A percentile compares a stretch with the other conserved stretches of the same genome.
These are phyloP conservation scores for Tylopilus balloui DNA, from an alignment of 768 basidiomycete genomes.

Conservation along the genomic window DNA sequence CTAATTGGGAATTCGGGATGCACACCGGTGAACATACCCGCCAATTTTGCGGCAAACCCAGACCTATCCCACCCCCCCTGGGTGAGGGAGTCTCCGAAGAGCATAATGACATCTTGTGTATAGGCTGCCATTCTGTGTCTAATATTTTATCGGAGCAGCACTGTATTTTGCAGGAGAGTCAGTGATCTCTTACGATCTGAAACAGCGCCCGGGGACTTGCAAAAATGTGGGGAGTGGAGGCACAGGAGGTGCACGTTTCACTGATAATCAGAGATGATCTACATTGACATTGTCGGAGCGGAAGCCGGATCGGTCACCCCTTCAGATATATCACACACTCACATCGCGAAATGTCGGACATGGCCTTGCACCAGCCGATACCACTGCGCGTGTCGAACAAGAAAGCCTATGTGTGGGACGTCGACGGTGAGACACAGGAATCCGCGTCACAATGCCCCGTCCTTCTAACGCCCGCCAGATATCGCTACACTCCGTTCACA, in stretches of 20 bases:
- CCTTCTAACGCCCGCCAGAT: conserved; percentile 44
- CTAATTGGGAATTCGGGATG: background rate
- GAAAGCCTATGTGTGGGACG: conserved; percentile 84
- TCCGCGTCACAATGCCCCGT: background rate
- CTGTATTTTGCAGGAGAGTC: background rate
- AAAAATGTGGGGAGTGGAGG: background rate
- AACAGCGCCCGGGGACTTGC: background rate
- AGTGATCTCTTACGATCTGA: conserved; percentile 1
- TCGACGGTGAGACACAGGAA: conserved; percentile 54
- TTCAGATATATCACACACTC: too few species aligned
- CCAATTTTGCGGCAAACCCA: conserved; percentile 66
- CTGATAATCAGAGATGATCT: background rate
- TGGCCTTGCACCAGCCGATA: conserved; percentile 34
- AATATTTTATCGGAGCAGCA: background rate
- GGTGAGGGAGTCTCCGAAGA: conserved; percentile 82
- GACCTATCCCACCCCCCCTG: conserved; percentile 56
- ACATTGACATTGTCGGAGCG: conserved; percentile 10
- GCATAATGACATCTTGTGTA: conserved; percentile 63
- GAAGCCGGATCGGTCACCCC: conserved; percentile 17
- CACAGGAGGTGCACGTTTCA: too few species aligned
- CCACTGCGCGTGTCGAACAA: conserved; percentile 71
- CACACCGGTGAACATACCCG: conserved; percentile 28
- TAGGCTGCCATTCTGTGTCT: conserved; percentile 41
- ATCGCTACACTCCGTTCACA: conserved; percentile 73
- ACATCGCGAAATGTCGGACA: too few species aligned